phyloP scores from a whole-genome alignment of 2,329 filamentous ascomycete species.

The Aspergillus aculeatinus region DNA sequence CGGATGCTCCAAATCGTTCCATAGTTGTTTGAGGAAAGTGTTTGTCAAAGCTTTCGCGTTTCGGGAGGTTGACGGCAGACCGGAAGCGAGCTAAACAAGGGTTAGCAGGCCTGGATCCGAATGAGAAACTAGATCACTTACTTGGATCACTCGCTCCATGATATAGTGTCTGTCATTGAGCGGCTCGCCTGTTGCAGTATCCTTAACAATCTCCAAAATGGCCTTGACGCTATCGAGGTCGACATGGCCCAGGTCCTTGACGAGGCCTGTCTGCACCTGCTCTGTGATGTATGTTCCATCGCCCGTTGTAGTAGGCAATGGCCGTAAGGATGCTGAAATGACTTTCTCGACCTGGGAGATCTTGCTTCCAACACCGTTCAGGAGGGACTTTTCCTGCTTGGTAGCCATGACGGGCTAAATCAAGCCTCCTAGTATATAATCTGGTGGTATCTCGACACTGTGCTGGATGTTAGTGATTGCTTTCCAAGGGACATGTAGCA shows the following conservation, averaged over 20 bases:
- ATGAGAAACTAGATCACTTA: slow-evolving; percentile 18
- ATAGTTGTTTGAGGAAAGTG: slow-evolving; percentile 54
- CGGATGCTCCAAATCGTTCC: slow-evolving; percentile 56
- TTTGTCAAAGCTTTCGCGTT: slow-evolving; percentile 46
- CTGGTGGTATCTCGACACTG: neutral
- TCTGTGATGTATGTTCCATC: slow-evolving; percentile 42
- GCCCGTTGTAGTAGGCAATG: slow-evolving; percentile 43
- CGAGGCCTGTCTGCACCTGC: slow-evolving; percentile 35
- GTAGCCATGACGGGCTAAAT: slow-evolving; percentile 21
- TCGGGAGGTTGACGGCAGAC: slow-evolving; percentile 37
- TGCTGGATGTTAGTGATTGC: neutral
- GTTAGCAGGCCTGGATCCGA: neutral
- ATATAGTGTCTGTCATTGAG: slow-evolving; percentile 62
- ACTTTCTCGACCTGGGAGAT: slow-evolving; percentile 41
- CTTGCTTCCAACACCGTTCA: slow-evolving; percentile 35
- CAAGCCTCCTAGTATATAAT: neutral
- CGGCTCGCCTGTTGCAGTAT: slow-evolving; percentile 50
- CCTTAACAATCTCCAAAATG: slow-evolving; percentile 42
- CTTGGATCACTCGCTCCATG: slow-evolving; percentile 58
- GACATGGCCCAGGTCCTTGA: slow-evolving; percentile 49
- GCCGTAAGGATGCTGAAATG: slow-evolving; percentile 43
- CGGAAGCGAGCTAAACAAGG: slow-evolving; percentile 34
- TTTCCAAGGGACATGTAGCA: neutral
- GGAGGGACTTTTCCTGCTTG: slow-evolving; percentile 18
- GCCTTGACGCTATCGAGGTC: slow-evolving; percentile 48